Evolutionary conservation across 306 rosid species (phyloP).

Genomic region (Echinosophora koreensis): DNA sequence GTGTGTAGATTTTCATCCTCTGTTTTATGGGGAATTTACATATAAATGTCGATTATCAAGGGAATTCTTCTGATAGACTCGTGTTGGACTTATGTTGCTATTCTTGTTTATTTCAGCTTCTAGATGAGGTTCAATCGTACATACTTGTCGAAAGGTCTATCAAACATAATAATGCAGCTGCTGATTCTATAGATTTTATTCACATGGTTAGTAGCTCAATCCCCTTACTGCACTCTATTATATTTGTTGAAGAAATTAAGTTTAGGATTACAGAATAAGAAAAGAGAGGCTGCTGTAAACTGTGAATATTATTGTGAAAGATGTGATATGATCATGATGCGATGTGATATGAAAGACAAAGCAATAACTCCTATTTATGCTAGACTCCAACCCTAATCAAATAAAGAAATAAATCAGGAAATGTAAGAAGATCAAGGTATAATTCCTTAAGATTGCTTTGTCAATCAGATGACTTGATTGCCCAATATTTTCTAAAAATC

Average conservation of each 20-base stretch:
- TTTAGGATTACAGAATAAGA: not conserved
- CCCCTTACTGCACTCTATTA: not conserved
- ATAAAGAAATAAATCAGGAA: too few species aligned
- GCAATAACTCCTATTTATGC: too few species aligned
- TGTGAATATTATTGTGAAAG: not conserved
- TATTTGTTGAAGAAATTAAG: not conserved
- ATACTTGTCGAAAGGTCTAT: constrained; percentile 73
- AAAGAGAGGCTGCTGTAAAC: not conserved
- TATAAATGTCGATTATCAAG: constrained; percentile 5
- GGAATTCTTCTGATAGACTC: constrained; percentile 14
- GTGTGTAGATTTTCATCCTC: constrained; percentile 12
- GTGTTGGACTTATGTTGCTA: constrained; percentile 15
- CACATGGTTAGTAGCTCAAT: constrained; percentile 69
- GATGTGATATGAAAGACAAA: not conserved
- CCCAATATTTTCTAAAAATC: too few species aligned
- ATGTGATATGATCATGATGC: not conserved
- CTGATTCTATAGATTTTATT: constrained; percentile 64
- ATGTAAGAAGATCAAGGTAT: too few species aligned
- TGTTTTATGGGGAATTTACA: constrained; percentile 5
- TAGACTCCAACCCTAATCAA: not conserved
- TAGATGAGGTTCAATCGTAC: constrained; percentile 92
- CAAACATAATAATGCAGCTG: constrained; percentile 57
- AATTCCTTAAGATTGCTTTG: too few species aligned
- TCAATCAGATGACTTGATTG: too few species aligned
- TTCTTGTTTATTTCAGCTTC: constrained; percentile 61